Evolutionary conservation across 495 filamentous ascomycete genomes (phyloP).

Genomic region (Entonaema liquescens): DNA sequence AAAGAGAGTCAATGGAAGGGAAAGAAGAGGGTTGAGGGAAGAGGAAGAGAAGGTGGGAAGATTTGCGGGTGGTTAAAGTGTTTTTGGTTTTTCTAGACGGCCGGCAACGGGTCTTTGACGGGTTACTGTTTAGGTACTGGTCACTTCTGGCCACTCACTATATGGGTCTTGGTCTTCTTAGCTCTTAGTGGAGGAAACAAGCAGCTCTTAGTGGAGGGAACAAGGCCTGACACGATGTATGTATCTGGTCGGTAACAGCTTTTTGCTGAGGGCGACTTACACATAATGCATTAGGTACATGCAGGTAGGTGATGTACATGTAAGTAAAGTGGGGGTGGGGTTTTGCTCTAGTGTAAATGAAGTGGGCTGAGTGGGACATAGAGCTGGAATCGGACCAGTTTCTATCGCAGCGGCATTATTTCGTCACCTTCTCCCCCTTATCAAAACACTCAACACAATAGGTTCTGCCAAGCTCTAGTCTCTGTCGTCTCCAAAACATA

Average conservation of each 20-base stretch:
- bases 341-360: conserved; percentile 11
- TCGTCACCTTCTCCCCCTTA: conserved; percentile 27
- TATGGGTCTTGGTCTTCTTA: conserved; percentile 10
- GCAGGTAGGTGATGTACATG: no score
- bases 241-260: conserved; percentile 21
- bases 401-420: conserved; percentile 34
- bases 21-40: neutral
- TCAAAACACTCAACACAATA: conserved; percentile 20
- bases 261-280: no score
- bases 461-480: conserved; percentile 16
- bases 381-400: conserved; percentile 5
- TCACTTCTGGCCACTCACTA: no score
- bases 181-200: conserved; percentile 6
- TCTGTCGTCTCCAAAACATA: neutral
- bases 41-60: conserved; percentile 44
- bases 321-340: conserved; percentile 11
- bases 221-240: conserved; percentile 17
- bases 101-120: conserved; percentile 33
- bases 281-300: no score
- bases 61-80: conserved; percentile 33
- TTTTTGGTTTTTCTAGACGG: conserved; percentile 15
- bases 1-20: conserved; percentile 21
- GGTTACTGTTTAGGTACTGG: conserved; percentile 5
- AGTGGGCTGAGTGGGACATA: conserved; percentile 4
- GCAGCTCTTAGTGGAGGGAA: conserved; percentile 7